phyloP scores from a whole-genome alignment of 2,329 filamentous ascomycete species.

The Clonostachys byssicola region DNA sequence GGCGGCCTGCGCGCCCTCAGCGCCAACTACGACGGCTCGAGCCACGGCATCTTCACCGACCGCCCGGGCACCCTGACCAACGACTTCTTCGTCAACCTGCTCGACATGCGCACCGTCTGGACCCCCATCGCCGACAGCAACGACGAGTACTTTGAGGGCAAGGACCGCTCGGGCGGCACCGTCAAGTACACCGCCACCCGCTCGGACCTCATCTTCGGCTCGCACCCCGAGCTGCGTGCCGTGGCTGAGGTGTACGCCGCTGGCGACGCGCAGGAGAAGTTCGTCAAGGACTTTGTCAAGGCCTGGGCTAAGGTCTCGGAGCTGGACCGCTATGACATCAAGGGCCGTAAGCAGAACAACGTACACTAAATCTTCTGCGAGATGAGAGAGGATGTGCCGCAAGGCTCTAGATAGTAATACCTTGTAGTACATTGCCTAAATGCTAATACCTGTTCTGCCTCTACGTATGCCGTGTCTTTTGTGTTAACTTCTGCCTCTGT shows the following conservation, averaged over 20 bases:
- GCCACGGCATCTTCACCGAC: slow-evolving; percentile 64
- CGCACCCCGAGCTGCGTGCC: slow-evolving; percentile 70
- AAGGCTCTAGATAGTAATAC: too few relatives aligned
- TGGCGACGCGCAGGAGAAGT: slow-evolving; percentile 55
- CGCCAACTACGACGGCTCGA: slow-evolving; percentile 67
- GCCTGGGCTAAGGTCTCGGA: slow-evolving; percentile 76
- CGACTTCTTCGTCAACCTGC: slow-evolving; percentile 79
- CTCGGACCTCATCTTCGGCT: slow-evolving; percentile 66
- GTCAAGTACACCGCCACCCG: slow-evolving; percentile 69
- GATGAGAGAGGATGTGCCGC: too few relatives aligned
- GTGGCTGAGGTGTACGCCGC: slow-evolving; percentile 66
- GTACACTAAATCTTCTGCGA: too few relatives aligned
- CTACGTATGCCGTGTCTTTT: too few relatives aligned
- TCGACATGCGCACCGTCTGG: slow-evolving; percentile 65
- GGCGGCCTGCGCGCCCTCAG: slow-evolving; percentile 69
- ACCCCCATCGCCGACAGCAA: slow-evolving; percentile 18
- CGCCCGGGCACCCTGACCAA: slow-evolving; percentile 67
- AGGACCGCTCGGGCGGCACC: slow-evolving; percentile 61
- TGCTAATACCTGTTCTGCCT: too few relatives aligned
- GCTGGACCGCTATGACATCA: slow-evolving; percentile 63
- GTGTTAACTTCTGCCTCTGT: too few relatives aligned
- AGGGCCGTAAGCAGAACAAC: neutral
- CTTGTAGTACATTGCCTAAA: too few relatives aligned
- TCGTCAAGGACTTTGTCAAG: slow-evolving; percentile 66
- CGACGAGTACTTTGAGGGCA: slow-evolving; percentile 58